A percentile compares a stretch with the other conserved stretches of the same genome.
Evolutionary conservation across 1,284 basidiomycete genomes (phyloP).

Genomic region (Puccinia novopanici): DNA sequence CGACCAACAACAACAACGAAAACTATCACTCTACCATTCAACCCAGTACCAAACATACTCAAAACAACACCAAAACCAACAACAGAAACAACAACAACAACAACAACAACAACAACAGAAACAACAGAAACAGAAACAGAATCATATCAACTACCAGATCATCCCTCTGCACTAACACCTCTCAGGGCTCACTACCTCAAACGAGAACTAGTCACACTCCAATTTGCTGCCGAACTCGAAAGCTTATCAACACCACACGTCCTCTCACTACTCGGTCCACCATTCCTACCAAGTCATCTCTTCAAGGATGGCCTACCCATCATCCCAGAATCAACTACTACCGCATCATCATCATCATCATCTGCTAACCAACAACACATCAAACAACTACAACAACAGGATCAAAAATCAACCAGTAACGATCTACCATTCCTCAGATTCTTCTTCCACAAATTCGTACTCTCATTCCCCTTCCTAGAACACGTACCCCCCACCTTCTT

Average conservation of each 20-base stretch:
- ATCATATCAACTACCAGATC: not conserved
- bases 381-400: constrained; percentile 4
- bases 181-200: constrained; percentile 92
- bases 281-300: constrained; percentile 68
- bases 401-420: constrained; percentile 18
- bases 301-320: constrained; percentile 54
- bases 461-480: constrained; percentile 89
- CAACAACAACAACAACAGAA: not conserved
- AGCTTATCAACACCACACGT: constrained; percentile 70
- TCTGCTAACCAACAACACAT: not conserved
- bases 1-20: not conserved
- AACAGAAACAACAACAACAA: not conserved
- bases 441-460: constrained; percentile 83
- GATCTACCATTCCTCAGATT: constrained; percentile 85
- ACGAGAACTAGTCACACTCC: constrained; percentile 84
- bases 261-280: constrained; percentile 80
- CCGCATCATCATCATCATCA: constrained; percentile 11
- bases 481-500: constrained; percentile 84
- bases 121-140: not conserved
- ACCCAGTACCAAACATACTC: not conserved
- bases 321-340: constrained; percentile 42
- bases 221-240: constrained; percentile 75
- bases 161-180: constrained; percentile 67
- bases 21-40: not conserved
- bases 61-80: not conserved